Percentiles rank a stretch among this genome's conserved stretches.
These are phyloP conservation scores for Earliella scabrosa DNA, from an alignment of 1,284 basidiomycete genomes.

Conservation along the genomic window DNA sequence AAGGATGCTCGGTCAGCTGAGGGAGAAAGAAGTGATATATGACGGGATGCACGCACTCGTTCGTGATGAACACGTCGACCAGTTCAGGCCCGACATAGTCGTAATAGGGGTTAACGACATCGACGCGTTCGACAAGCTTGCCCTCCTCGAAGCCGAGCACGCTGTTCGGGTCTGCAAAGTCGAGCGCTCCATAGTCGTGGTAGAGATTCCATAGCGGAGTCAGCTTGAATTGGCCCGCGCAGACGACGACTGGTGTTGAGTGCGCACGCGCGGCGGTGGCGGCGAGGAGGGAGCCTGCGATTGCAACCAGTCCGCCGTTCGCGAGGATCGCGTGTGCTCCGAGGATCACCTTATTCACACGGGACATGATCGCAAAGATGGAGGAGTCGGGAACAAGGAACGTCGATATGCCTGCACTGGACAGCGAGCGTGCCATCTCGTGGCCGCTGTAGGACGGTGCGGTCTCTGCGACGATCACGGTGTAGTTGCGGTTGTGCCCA, in stretches of 20 bases:
- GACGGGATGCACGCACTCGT: slow-evolving; percentile 72
- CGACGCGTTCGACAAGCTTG: slow-evolving; percentile 79
- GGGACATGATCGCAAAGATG: slow-evolving; percentile 94
- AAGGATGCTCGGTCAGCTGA: slow-evolving; percentile 6
- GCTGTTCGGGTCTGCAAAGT: slow-evolving; percentile 73
- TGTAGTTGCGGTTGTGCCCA: slow-evolving; percentile 90
- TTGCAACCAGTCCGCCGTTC: slow-evolving; percentile 93
- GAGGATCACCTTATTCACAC: slow-evolving; percentile 95
- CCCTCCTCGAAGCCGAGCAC: slow-evolving; percentile 86
- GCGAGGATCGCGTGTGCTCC: slow-evolving; percentile 94
- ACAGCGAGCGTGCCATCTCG: slow-evolving; percentile 82
- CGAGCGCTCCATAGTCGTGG: slow-evolving; percentile 19
- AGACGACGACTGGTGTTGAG: slow-evolving; percentile 92
- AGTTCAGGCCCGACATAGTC: slow-evolving; percentile 94
- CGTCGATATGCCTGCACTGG: slow-evolving; percentile 84
- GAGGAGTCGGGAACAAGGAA: slow-evolving; percentile 96
- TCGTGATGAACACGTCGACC: slow-evolving; percentile 94
- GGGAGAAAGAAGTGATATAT: not conserved
- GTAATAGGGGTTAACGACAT: slow-evolving; percentile 91
- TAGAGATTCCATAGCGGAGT: slow-evolving; percentile 94
- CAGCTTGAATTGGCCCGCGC: slow-evolving; percentile 95
- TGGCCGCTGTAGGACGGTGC: slow-evolving; percentile 92
- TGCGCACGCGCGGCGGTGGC: slow-evolving; percentile 92
- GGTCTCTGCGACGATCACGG: slow-evolving; percentile 95
- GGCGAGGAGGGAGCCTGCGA: slow-evolving; percentile 84